Percentiles rank a stretch among this genome's conserved stretches.
Evolutionary conservation across 2,329 filamentous ascomycete species (phyloP).

Genomic region (Aspergillus amoenus): DNA sequence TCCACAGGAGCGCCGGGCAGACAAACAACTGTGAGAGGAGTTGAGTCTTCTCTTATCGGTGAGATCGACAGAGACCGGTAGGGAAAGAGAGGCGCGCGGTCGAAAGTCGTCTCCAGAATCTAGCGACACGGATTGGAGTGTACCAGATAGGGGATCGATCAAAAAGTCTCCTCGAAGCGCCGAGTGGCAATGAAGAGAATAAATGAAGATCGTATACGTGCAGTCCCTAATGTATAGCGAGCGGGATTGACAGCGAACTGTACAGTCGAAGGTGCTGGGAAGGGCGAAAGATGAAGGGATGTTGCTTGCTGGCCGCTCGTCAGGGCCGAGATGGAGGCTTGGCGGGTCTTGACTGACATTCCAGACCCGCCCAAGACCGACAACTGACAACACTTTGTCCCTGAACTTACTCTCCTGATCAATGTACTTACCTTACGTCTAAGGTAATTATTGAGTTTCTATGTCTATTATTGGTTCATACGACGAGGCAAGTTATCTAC

Average conservation of each 20-base stretch:
- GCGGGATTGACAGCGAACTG: slow-evolving; percentile 6
- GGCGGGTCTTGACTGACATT: neutral
- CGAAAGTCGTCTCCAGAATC: neutral
- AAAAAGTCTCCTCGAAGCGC: neutral
- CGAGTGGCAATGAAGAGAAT: neutral
- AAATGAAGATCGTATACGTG: neutral
- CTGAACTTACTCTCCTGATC: neutral
- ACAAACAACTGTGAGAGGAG: neutral
- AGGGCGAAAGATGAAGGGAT: neutral
- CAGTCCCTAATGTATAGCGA: slow-evolving; percentile 4
- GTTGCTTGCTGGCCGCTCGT: neutral
- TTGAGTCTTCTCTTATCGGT: neutral
- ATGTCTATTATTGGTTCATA: neutral
- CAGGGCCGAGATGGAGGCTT: slow-evolving; percentile 1
- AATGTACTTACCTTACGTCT: neutral
- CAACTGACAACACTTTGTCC: neutral
- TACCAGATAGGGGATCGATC: neutral
- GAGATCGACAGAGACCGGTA: neutral
- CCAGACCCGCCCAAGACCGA: neutral
- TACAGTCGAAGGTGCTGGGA: neutral
- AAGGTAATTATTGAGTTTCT: neutral
- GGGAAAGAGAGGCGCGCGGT: neutral
- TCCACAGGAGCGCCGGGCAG: neutral
- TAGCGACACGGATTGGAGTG: neutral
- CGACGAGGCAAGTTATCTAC: neutral